Conservation (phyloP, 768 basidiomycete species). For the Rhodosporidiobolus sp. region DNA sequence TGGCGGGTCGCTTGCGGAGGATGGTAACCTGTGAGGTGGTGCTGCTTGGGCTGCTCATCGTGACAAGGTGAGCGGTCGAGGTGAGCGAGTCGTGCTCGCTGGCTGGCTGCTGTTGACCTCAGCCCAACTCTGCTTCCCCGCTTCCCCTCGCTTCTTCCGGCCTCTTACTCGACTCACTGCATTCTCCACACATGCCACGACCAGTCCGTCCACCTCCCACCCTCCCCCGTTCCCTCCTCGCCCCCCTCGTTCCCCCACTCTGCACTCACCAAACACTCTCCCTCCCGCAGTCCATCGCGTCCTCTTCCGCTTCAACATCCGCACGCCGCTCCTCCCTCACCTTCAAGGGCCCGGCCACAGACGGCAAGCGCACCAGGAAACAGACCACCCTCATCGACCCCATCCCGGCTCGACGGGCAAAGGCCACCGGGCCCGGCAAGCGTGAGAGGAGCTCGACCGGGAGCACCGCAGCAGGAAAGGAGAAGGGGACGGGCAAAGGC, state of each 20-base stretch:
- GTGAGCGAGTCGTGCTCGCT: too few relatives aligned
- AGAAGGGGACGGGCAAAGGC: too few relatives aligned
- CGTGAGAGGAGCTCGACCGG: too few relatives aligned
- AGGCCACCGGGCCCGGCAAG: neutral
- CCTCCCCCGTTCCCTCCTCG: neutral
- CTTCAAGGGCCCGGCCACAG: neutral
- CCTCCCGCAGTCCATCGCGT: neutral
- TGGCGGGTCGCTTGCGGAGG: slow-evolving; percentile 23
- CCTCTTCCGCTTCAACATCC: neutral
- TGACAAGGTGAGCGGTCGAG: neutral
- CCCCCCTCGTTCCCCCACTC: neutral
- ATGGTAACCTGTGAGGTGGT: slow-evolving; percentile 2
- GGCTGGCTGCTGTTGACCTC: too few relatives aligned
- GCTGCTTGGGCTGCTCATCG: neutral
- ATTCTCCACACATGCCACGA: neutral
- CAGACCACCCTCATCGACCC: neutral
- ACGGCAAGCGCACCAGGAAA: neutral
- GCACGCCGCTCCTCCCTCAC: neutral
- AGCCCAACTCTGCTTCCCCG: too few relatives aligned
- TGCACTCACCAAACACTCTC: neutral
- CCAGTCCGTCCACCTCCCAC: neutral
- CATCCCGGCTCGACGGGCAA: neutral
- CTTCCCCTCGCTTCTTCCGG: neutral
- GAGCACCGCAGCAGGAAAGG: too few relatives aligned
- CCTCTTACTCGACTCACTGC: neutral